Percentiles rank a stretch among this genome's conserved stretches.
These are phyloP conservation scores for Dactylellina cionopaga DNA, from an alignment of 2,329 filamentous ascomycete genomes.

Conservation along the genomic window DNA sequence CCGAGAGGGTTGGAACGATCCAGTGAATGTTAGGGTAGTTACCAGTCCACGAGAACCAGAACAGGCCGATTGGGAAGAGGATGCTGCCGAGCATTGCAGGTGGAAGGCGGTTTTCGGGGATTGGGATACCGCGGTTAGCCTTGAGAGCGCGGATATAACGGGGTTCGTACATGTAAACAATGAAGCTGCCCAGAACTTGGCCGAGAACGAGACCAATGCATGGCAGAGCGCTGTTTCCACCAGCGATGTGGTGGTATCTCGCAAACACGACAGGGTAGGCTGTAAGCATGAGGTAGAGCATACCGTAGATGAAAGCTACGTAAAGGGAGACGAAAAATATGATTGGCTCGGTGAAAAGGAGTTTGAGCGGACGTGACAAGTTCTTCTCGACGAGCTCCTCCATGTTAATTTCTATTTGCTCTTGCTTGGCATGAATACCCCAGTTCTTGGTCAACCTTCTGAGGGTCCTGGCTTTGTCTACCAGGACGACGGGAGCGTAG, in stretches of 20 bases:
- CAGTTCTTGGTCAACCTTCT: constrained; percentile 73
- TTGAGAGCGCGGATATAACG: constrained; percentile 75
- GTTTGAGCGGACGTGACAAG: constrained; percentile 71
- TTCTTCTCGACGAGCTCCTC: constrained; percentile 70
- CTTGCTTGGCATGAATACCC: constrained; percentile 77
- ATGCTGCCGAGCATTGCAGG: constrained; percentile 66
- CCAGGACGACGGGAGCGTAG: constrained; percentile 74
- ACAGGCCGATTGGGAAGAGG: constrained; percentile 64
- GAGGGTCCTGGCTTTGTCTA: constrained; percentile 70
- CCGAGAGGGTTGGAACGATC: constrained; percentile 62
- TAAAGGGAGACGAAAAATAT: constrained; percentile 75
- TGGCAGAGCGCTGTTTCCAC: constrained; percentile 69
- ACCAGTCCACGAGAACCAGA: constrained; percentile 68
- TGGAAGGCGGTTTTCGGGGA: constrained; percentile 75
- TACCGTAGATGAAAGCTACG: constrained; percentile 78
- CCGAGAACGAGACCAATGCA: constrained; percentile 87
- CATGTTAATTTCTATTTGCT: constrained; percentile 75
- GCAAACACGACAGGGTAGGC: constrained; percentile 85
- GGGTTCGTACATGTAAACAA: constrained; percentile 72
- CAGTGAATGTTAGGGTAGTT: constrained; percentile 61
- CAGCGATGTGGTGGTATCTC: constrained; percentile 73
- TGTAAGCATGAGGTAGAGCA: constrained; percentile 86
- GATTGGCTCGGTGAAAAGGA: constrained; percentile 76
- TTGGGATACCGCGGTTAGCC: constrained; percentile 72
- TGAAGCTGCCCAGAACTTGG: constrained; percentile 73